These are phyloP conservation scores for Cyathus striatus DNA, from an alignment of 768 basidiomycete genomes.

Conservation along the genomic window DNA sequence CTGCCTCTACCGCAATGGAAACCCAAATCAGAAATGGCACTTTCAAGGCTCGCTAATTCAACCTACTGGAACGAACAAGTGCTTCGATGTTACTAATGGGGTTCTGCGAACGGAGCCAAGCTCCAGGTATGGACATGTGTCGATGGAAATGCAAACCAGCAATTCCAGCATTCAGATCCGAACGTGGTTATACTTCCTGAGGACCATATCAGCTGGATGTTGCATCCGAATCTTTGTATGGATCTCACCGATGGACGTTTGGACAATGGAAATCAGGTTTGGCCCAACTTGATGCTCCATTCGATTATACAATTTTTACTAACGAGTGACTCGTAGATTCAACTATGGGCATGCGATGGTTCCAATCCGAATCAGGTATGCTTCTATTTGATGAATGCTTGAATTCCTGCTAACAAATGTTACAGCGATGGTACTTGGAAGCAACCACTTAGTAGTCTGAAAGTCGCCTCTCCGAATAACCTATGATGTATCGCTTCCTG, in stretches of 20 bases:
- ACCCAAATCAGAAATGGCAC: constrained; percentile 14
- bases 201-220: constrained; percentile 8
- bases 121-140: constrained; percentile 18
- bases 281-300: neutral
- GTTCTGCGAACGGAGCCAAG: constrained; percentile 10
- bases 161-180: constrained; percentile 7
- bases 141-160: constrained; percentile 13
- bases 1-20: constrained; percentile 9
- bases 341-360: constrained; percentile 8
- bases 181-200: constrained; percentile 4
- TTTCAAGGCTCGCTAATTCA: constrained; percentile 10
- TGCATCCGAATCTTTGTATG: constrained; percentile 6
- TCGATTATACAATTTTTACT: neutral
- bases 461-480: too few species aligned
- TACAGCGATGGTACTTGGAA: neutral
- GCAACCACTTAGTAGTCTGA: neutral
- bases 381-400: neutral
- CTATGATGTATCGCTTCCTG: too few species aligned
- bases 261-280: constrained; percentile 8
- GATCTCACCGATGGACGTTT: constrained; percentile 10
- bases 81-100: constrained; percentile 15
- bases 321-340: constrained; percentile 3
- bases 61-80: constrained; percentile 13
- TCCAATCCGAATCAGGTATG: constrained; percentile 9
- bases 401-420: neutral